Base-by-base conservation (phyloP, 2,329 filamentous ascomycete species). In the Pseudogymnoascus pannorum region DNA sequence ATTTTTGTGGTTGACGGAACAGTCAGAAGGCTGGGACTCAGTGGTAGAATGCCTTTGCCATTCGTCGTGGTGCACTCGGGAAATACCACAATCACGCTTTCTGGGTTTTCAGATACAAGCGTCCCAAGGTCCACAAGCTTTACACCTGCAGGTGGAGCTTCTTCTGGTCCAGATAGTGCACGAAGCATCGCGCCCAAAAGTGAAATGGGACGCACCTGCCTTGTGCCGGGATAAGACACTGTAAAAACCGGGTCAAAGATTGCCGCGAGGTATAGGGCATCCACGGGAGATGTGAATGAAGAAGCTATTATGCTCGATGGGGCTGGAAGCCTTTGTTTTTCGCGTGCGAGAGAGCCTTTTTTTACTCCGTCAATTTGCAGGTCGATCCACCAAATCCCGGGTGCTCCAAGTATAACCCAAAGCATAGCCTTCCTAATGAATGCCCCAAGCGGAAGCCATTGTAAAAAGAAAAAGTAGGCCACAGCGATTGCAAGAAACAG, bases 221-320 rank as follows among this genome's bases (percentile, higher is more conserved):
- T 82, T 2, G 86, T 88, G 63, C 80, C 78, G 0, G 92, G 91
- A 73, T 91, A 97, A 0, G 88, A 91, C 51, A 89, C 79, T 9
- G 92, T 95, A 76, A 99, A 97, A 72, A 99, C 82, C 2, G 94
- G 94, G 72, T 97, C 91, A 78, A 97, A 99, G 70, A 97, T 91
- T 65, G 92, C 92, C 63, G 94, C 91, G 22, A 99, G 86, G 75
- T 97, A 99, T 61, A 99, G 78, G 14, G 92, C 88, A 73, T 99
- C 94, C 72, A 99, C 84, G 7, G 94, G 94, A 8, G 90, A 95
- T 33, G 92, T 97, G 73, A 92, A 94, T 64, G 91, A 94, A 59
- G 90, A 88, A 57, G 91, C 92, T 69, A 99, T 94, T 68, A 99
- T 81, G 61, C 87, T 89, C 54, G 89, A 86, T 4, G 87, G 84